Conservation (phyloP, 768 basidiomycete species). For the Pholiota molesta region DNA sequence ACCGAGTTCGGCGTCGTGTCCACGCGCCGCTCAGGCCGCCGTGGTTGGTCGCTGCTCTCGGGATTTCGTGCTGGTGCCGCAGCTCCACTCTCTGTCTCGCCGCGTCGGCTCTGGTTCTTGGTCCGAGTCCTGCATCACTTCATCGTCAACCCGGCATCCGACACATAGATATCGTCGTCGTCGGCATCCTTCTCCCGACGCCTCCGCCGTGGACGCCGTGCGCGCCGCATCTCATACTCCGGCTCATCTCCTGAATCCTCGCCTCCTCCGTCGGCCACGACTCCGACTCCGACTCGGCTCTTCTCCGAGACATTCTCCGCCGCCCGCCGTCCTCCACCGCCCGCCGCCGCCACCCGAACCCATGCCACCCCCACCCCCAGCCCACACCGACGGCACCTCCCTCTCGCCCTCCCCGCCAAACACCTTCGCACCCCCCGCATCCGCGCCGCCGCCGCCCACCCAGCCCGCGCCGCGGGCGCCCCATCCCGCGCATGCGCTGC, state of each 20-base stretch:
- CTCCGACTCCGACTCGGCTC: background rate
- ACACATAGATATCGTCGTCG: slow-evolving; percentile 23
- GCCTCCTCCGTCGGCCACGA: background rate
- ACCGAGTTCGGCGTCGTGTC: slow-evolving; percentile 42
- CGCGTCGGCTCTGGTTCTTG: background rate
- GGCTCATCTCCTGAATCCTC: background rate
- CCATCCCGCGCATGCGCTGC: slow-evolving; percentile 66
- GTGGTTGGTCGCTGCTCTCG: slow-evolving; percentile 4
- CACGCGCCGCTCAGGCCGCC: slow-evolving; percentile 14
- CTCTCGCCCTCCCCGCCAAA: background rate
- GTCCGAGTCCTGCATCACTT: background rate
- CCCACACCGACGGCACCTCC: slow-evolving; percentile 21
- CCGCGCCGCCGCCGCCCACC: slow-evolving; percentile 25
- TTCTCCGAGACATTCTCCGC: slow-evolving; percentile 2
- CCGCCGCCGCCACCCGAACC: slow-evolving; percentile 50
- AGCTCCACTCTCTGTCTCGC: background rate
- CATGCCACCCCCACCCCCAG: slow-evolving; percentile 75
- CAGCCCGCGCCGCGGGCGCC: slow-evolving; percentile 37
- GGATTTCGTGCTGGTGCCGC: background rate
- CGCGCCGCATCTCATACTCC: slow-evolving; percentile 8
- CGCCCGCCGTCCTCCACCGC: slow-evolving; percentile 16
- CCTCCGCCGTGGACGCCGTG: slow-evolving; percentile 13
- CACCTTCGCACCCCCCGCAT: background rate
- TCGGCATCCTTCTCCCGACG: slow-evolving; percentile 19
- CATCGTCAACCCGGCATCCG: slow-evolving; percentile 11